Base-by-base conservation (phyloP, 257 asterid species). In the Parsonsia alboflavescens region DNA sequence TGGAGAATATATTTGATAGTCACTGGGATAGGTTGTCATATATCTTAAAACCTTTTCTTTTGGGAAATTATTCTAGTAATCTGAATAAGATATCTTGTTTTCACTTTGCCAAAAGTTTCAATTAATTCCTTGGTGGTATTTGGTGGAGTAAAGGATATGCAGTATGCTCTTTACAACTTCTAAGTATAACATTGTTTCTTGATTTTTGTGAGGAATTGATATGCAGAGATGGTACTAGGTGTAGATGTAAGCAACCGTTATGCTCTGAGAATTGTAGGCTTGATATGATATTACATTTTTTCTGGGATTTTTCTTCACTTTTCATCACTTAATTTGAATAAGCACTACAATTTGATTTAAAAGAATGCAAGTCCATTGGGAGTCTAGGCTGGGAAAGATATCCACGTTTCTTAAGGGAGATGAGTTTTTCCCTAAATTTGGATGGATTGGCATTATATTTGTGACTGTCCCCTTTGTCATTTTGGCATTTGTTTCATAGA, bases 1-100 rank as follows among this genome's bases (percentile, higher is more conserved):
- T 89, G 84, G 98, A 95, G 61, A 89, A 86, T 79, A 82, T 84
- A 83, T 95, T 95, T 88, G 96, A 95, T 71, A 86, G 80, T 73
- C 90, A 83, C 77, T 83, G 96, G 98, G 88, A 89, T 81, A 95
- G 98, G 99, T 92, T 71, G 52, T 73, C 67, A 42, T 53, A 75
- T 72, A 36, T 57, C 58, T 70, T 49, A 70, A 44, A 75, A 52
- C 56, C 65, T 65, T 67, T 13, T 13, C 53, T 33, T 59, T 79
- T 68, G 7, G 50, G 42, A 48, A 56, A 22, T 13, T 72, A 36
- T 13, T 30, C 7, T 61, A 36, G 73, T 13, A 61, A 44, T 53
- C 16, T 19, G 49, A 24, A 71, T 53, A 39, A 30, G 42, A 39
- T 33, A 65, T 39, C 26, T 65, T 39, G 15, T 39, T n/a, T 65